Conservation (phyloP, 2,329 filamentous ascomycete species). For the Venturiaceae sp. region DNA sequence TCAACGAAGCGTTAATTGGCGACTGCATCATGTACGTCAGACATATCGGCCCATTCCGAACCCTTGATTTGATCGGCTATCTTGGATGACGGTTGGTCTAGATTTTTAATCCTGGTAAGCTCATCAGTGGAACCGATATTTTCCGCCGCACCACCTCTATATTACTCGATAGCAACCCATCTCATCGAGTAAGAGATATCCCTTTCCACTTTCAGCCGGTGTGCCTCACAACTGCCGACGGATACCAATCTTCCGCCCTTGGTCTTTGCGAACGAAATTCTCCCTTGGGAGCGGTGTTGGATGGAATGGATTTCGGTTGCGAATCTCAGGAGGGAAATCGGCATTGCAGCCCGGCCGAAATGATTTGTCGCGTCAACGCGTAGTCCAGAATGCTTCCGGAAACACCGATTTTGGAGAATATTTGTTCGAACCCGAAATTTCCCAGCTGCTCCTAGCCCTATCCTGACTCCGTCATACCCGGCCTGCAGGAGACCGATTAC, state of each 20-base stretch:
- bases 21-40: background rate
- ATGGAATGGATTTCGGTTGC: background rate
- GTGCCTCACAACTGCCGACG: background rate
- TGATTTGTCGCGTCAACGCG: background rate
- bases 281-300: background rate
- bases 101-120: background rate
- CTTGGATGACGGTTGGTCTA: background rate
- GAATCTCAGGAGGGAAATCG: background rate
- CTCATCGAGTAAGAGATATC: conserved; percentile 1
- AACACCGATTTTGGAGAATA: too few relatives aligned
- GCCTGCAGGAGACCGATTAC: background rate
- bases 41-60: background rate
- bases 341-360: background rate
- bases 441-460: background rate
- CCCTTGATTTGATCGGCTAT: background rate
- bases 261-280: background rate
- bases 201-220: background rate
- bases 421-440: too few relatives aligned
- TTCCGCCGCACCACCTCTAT: background rate
- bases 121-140: background rate
- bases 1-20: background rate
- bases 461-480: background rate
- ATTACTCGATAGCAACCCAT: background rate
- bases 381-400: background rate
- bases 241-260: background rate